Conservation (phyloP, 139 green algal species). For the Haematococcus sp. region DNA sequence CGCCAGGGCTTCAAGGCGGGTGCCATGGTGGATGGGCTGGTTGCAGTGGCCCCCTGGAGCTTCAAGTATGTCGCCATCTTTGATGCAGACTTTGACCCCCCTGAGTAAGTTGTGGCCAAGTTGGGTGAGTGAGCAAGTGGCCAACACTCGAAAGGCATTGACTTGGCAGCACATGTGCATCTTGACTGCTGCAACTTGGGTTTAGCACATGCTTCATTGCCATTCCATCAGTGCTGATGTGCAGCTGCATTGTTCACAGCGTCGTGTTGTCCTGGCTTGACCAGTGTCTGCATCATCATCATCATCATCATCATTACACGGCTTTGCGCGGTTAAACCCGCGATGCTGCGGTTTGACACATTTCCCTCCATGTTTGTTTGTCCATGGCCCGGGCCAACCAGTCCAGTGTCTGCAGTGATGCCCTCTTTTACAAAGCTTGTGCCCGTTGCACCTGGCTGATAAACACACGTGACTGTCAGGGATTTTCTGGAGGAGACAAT, state of each 20-base stretch:
- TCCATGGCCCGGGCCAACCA: no score
- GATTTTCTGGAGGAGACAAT: conserved; percentile 48
- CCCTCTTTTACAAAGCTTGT: not conserved
- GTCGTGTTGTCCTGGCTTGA: no score
- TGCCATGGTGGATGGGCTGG: conserved; percentile 70
- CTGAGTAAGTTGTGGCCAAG: conserved; percentile 12
- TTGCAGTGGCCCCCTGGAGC: conserved; percentile 33
- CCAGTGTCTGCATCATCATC: no score
- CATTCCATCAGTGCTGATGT: not conserved
- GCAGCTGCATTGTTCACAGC: not conserved
- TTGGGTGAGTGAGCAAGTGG: not conserved
- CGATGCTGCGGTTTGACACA: no score
- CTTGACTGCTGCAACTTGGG: not conserved
- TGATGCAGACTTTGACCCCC: conserved; percentile 51
- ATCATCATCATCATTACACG: no score
- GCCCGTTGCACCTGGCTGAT: not conserved
- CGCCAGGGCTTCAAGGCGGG: conserved; percentile 78
- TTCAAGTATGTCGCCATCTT: conserved; percentile 60
- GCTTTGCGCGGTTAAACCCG: no score
- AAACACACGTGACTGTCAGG: not conserved
- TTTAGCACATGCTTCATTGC: not conserved
- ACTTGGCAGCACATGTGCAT: not conserved
- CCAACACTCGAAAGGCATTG: not conserved
- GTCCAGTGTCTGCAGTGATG: no score
- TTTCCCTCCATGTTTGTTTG: no score